Evolutionary conservation across 352 stramenopile species (phyloP), one percentile per base, ranked within the genome.

Genomic region (Globisporangium cystogenes): DNA sequence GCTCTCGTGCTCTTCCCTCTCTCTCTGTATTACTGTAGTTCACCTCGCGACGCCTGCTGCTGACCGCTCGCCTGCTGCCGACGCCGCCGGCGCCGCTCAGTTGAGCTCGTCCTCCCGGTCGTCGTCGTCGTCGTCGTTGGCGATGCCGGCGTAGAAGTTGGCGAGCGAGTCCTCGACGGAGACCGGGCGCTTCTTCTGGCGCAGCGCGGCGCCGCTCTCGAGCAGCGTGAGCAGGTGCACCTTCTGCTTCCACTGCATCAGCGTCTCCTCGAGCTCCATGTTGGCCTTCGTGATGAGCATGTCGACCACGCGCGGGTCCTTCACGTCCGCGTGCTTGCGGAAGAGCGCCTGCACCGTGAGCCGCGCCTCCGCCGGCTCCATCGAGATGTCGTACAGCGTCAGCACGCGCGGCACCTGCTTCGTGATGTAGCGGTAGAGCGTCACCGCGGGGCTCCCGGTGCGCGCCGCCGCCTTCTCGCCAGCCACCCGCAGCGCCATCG

Each of bases 231-330:
- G 31, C 47, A 99, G 76, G 65, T 99, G 96, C 12, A 89, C 81
- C 67, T 98, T 98, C 76, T 99, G 96, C 70, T 99, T 99, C 87
- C 97, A 98, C 74, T 98, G 95, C 87, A 94, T 92, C 59, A 98
- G 78, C 44, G 93, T 98, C 67, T 98, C 96, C 74, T 99, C 96
- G 53, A 99, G 70, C 62, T 98, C 92, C 87, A 98, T 98, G 77
- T 99, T 98, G 51, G 95, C 96, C 74, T 98, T 98, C 51, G 93
- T 96, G 55, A 99, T 89, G 57, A 99, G 78, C 87, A 98, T 98
- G 63, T 97, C 89, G 26, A 96, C 68, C 39, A 98, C 86, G 44
- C 94, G 87, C 35, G 74, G 69, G 80, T 99, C 96, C 67, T 98
- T 97, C 26, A 99, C 76, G 57, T 97, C 65, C 39, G 80, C 81